Percentiles rank a stretch among this genome's conserved stretches.
These are phyloP conservation scores for Stachybotrys elegans DNA, from an alignment of 2,329 filamentous ascomycete genomes.

Conservation along the genomic window DNA sequence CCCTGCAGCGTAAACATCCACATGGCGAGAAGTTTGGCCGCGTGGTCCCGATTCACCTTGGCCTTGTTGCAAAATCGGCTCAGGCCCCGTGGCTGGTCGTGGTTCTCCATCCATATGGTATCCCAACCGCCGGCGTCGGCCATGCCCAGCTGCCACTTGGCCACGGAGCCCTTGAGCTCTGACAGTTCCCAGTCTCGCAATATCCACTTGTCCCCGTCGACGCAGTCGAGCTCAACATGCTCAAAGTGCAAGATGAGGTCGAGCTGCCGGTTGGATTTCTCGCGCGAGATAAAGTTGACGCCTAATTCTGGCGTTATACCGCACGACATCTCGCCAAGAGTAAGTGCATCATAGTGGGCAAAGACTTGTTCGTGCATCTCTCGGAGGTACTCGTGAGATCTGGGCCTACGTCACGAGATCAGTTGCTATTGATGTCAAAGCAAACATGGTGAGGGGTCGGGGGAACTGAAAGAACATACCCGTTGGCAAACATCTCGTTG, in stretches of 20 bases:
- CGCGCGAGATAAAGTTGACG: conserved; percentile 54
- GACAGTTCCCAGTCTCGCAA: conserved; percentile 38
- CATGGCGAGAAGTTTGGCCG: conserved; percentile 55
- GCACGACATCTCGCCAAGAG: conserved; percentile 64
- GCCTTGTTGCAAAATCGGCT: conserved; percentile 48
- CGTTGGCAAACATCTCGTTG: background rate
- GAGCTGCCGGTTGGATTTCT: conserved; percentile 49
- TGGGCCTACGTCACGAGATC: background rate
- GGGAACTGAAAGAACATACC: background rate
- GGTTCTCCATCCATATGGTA: conserved; percentile 60
- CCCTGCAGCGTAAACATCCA: conserved; percentile 48
- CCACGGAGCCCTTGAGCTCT: conserved; percentile 41
- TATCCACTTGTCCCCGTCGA: conserved; percentile 48
- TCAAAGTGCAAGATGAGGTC: conserved; percentile 58
- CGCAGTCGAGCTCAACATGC: conserved; percentile 56
- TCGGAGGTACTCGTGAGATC: conserved; percentile 57
- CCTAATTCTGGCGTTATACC: conserved; percentile 49
- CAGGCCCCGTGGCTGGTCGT: conserved; percentile 57
- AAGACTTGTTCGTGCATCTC: conserved; percentile 64
- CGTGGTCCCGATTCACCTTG: conserved; percentile 38
- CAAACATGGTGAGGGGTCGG: background rate
- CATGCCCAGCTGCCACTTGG: conserved; percentile 46
- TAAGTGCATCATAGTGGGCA: conserved; percentile 57
- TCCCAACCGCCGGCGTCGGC: conserved; percentile 56
- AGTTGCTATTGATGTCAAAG: background rate